Conservation (phyloP, 169 alveolate genomes). For the Plasmodium gaboni region DNA sequence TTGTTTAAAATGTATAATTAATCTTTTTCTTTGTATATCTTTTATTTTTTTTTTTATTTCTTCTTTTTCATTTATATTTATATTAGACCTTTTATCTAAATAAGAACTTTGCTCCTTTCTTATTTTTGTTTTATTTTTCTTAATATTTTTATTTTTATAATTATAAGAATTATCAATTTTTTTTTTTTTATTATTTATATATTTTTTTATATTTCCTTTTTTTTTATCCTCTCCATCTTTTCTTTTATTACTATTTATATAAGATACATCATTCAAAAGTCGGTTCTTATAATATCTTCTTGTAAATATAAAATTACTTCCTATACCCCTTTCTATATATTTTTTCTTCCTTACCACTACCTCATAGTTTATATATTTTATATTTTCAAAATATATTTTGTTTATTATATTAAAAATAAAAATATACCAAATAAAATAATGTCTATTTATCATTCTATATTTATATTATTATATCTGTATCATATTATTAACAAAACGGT, state of each 20-base stretch:
- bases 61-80: background rate
- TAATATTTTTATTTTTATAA: background rate
- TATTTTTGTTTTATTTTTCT: background rate
- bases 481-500: too few species aligned
- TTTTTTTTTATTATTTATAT: too few species aligned
- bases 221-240: background rate
- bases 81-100: background rate
- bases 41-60: background rate
- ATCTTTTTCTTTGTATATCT: background rate
- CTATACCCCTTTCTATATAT: background rate
- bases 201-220: too few species aligned
- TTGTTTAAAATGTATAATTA: constrained; percentile 29
- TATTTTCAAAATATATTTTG: background rate
- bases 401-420: background rate
- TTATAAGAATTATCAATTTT: background rate
- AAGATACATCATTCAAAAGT: background rate
- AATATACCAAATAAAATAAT: background rate
- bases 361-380: background rate
- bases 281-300: background rate
- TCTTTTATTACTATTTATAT: background rate
- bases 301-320: background rate
- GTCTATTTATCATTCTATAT: constrained; percentile 7
- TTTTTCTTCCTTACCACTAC: background rate
- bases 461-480: too few species aligned
- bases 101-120: background rate